Evolutionary conservation across 441 rosid genomes (phyloP), one percentile per base, ranked within the genome.

Genomic region (Pelargonium citronellum): DNA sequence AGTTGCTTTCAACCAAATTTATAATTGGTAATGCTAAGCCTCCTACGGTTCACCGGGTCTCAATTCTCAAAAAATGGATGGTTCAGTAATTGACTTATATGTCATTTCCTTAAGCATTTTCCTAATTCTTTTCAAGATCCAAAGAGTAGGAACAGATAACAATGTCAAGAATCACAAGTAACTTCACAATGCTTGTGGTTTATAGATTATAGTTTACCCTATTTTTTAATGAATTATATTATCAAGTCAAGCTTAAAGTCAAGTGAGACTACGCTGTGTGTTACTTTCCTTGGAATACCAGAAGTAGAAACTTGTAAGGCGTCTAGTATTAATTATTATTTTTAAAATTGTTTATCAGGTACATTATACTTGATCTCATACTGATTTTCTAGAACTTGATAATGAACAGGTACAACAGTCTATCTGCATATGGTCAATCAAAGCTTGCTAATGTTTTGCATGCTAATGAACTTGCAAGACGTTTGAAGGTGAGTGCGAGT

Each of bases 361-460:
- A 53, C 8, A 53, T 15, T 1, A 53, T 12, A 15, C 17, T 53
- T 15, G 17, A 7, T 53, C 17, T 15, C 20, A 17, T 8, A 58
- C 11, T 1, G 30, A 10, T 6, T 58, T 58, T 19, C 2, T 57
- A 8, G 27, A 57, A 64, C 58, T 58, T 70, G 46, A 11, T 51
- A 30, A 39, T 73, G 13, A 34, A 10, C 75, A 88, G 92, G 43
- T 88, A 88, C 71, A 68, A 16, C 64, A 30, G 74, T 43, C 6
- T 79, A 63, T 68, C 9, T 66, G 87, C 90, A 9, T 88, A 88
- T 78, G 89, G 83, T 20, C 92, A 86, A 71, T 86, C 90, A 55
- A 88, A 88, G 83, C 87, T 88, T 15, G 78, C 83, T 58, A 88
- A 86, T 77, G 83, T 87, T 75, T 70, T 84, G 74, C 92, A 86